Evolutionary conservation across 2,329 filamentous ascomycete species (phyloP).

Genomic region (Colletotrichum lindemuthianum): DNA sequence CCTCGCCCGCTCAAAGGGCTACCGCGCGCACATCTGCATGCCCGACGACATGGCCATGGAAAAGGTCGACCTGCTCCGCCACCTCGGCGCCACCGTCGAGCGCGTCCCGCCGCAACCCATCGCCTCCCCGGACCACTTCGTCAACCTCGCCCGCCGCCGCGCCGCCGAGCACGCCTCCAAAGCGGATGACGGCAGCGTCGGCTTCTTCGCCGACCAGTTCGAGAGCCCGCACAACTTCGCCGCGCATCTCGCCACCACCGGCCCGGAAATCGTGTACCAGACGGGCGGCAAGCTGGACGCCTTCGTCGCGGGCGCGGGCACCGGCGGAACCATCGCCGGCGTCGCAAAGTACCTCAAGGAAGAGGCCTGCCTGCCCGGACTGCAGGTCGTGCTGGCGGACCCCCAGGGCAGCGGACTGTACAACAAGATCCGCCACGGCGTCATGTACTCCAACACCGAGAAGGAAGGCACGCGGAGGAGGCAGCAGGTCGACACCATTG

Average conservation of each 20-base stretch:
- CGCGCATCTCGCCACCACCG: conserved; percentile 84
- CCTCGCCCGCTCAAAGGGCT: conserved; percentile 87
- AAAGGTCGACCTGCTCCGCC: conserved; percentile 88
- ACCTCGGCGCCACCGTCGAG: conserved; percentile 93
- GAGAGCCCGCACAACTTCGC: conserved; percentile 90
- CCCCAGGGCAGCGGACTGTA: conserved; percentile 93
- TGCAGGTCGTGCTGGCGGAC: conserved; percentile 86
- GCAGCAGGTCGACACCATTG: conserved; percentile 93
- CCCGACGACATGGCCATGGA: conserved; percentile 89
- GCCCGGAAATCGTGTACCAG: conserved; percentile 88
- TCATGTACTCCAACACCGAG: conserved; percentile 94
- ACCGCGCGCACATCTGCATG: conserved; percentile 97
- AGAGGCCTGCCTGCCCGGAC: conserved; percentile 61
- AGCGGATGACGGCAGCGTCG: conserved; percentile 70
- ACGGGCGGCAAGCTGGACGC: conserved; percentile 80
- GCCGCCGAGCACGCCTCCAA: conserved; percentile 77
- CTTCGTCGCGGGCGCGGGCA: conserved; percentile 93
- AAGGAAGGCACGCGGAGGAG: conserved; percentile 88
- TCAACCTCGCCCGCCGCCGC: conserved; percentile 85
- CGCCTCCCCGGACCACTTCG: conserved; percentile 91
- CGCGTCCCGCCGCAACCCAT: conserved; percentile 91
- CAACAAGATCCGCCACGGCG: conserved; percentile 90
- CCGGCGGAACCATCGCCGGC: conserved; percentile 91
- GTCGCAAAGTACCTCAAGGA: conserved; percentile 87
- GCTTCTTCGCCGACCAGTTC: conserved; percentile 97